phyloP scores from a whole-genome alignment of 1,284 basidiomycete genomes.

The Cutaneotrichosporon dermatis region DNA sequence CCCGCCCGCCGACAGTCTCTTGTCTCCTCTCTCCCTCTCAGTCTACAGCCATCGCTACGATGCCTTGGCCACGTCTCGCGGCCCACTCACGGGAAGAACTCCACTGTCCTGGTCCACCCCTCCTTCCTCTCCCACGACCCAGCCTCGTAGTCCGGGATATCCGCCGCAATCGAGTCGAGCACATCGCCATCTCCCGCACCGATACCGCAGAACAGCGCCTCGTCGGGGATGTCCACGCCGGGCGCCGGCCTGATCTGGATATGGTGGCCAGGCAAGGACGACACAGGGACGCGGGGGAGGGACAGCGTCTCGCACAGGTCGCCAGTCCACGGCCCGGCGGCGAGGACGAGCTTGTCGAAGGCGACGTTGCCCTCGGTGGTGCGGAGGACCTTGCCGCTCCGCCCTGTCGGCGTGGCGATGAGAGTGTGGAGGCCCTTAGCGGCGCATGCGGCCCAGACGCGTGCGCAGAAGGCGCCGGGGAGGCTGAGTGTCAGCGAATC shows the following conservation, averaged over 20 bases:
- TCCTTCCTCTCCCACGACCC: conserved; percentile 2
- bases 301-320: conserved; percentile 12
- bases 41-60: no score
- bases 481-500: background rate
- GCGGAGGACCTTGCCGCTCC: conserved; percentile 1
- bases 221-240: conserved; percentile 4
- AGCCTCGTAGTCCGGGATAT: background rate
- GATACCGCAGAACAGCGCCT: conserved; percentile 13
- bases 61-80: no score
- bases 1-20: background rate
- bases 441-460: conserved; percentile 7
- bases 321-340: conserved; percentile 14
- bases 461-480: conserved; percentile 10
- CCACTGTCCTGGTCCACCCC: conserved; percentile 14
- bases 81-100: conserved; percentile 16
- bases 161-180: background rate
- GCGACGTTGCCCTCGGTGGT: conserved; percentile 6
- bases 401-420: conserved; percentile 8
- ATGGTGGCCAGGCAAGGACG: conserved; percentile 8
- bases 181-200: background rate
- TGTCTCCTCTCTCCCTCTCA: background rate
- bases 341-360: conserved; percentile 14
- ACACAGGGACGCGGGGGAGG: conserved; percentile 10
- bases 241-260: conserved; percentile 6
- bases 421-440: conserved; percentile 12